phyloP scores from a whole-genome alignment of 306 rosid species.

The Aeschynomene evenia region DNA sequence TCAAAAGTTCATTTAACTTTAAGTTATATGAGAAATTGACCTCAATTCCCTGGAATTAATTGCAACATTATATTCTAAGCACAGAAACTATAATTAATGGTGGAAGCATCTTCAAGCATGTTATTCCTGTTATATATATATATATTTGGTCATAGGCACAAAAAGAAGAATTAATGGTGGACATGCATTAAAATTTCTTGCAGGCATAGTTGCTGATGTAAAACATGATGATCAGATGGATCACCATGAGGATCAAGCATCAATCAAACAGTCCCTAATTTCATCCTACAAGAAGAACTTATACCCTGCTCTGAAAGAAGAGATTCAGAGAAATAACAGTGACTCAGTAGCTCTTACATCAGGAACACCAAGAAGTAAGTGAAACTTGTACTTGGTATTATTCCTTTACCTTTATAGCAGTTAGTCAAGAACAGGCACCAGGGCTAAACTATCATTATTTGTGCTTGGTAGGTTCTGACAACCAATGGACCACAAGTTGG shows the following conservation, averaged over 20 bases:
- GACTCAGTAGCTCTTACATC: conserved; percentile 29
- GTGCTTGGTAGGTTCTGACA: conserved; percentile 41
- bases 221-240: conserved; percentile 60
- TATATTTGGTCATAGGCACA: neutral
- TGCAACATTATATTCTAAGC: neutral
- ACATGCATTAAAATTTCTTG: neutral
- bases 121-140: neutral
- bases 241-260: conserved; percentile 60
- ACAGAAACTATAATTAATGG: neutral
- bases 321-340: conserved; percentile 45
- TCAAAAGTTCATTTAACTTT: conserved; percentile 1
- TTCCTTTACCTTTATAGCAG: neutral
- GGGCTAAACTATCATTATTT: conserved; percentile 3
- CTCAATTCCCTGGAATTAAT: neutral
- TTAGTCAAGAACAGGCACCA: neutral
- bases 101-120: conserved; percentile 5
- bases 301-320: conserved; percentile 68
- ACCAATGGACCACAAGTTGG: conserved; percentile 78
- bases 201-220: conserved; percentile 76
- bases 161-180: neutral
- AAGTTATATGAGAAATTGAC: conserved; percentile 3
- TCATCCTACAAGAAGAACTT: conserved; percentile 64
- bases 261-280: conserved; percentile 64
- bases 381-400: neutral
- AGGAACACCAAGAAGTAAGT: conserved; percentile 56